Percentiles rank a stretch among this genome's conserved stretches.
Conservation (phyloP, 495 filamentous ascomycete genomes). For the Aspergillus cavernicola region DNA sequence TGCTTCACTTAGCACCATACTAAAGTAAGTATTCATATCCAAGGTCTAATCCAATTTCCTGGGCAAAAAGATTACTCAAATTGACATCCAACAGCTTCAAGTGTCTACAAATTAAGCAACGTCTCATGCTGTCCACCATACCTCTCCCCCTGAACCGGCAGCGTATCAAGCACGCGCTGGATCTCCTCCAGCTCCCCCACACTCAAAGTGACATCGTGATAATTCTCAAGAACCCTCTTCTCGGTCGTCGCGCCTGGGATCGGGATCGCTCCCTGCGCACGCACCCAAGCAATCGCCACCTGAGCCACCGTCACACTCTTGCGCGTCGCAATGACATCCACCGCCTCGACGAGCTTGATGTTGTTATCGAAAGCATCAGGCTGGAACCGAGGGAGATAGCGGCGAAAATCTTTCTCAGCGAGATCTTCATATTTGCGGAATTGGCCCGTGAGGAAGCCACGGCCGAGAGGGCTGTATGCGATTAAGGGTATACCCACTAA, state of each 20-base stretch:
- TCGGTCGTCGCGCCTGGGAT: background rate
- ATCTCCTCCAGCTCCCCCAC: background rate
- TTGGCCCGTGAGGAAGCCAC: conserved; percentile 51
- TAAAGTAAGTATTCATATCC: too few species aligned
- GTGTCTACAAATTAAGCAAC: background rate
- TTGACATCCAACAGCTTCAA: background rate
- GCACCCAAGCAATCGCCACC: conserved; percentile 67
- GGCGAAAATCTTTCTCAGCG: conserved; percentile 41
- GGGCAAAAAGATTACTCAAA: too few species aligned
- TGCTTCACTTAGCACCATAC: too few species aligned
- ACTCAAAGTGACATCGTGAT: background rate
- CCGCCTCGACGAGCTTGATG: conserved; percentile 54
- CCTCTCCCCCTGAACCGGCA: background rate
- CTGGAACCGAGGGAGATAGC: conserved; percentile 56
- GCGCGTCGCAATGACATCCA: conserved; percentile 58
- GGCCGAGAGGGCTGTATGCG: conserved; percentile 53
- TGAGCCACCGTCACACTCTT: conserved; percentile 67
- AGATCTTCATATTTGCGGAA: conserved; percentile 58
- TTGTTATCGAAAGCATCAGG: conserved; percentile 65
- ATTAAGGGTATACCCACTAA: conserved; percentile 55
- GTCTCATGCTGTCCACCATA: background rate
- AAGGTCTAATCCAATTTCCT: too few species aligned
- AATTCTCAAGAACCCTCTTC: background rate
- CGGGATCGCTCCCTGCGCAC: conserved; percentile 24
- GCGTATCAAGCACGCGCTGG: background rate